Percentiles rank a stretch among this genome's conserved stretches.
These are phyloP conservation scores for Malassezia psittaci DNA, from an alignment of 1,284 basidiomycete genomes.

Conservation along the genomic window DNA sequence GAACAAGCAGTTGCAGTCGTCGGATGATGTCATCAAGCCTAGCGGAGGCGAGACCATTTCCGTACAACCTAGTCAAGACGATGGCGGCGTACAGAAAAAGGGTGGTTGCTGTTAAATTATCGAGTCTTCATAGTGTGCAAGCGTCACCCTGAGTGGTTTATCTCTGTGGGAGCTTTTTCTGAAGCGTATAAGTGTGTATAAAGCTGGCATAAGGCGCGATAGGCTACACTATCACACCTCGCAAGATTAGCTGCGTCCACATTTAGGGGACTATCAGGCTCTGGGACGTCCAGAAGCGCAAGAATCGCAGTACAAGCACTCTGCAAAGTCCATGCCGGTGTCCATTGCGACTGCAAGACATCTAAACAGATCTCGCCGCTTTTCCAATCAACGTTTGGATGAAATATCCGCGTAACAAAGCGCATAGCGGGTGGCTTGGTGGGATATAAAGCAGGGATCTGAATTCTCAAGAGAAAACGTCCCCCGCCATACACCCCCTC, in stretches of 20 bases:
- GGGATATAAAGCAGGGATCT: slow-evolving; percentile 31
- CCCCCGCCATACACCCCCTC: slow-evolving; percentile 28
- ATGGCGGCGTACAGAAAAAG: slow-evolving; percentile 45
- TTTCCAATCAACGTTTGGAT: slow-evolving; percentile 41
- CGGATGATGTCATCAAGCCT: slow-evolving; percentile 47
- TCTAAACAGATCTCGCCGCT: slow-evolving; percentile 48
- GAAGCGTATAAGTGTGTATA: slow-evolving; percentile 20
- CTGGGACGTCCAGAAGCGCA: slow-evolving; percentile 41
- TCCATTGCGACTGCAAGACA: slow-evolving; percentile 42
- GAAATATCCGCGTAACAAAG: slow-evolving; percentile 39
- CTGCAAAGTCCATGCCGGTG: slow-evolving; percentile 46
- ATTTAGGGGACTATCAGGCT: slow-evolving; percentile 45
- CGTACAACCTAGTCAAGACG: slow-evolving; percentile 45
- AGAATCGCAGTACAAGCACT: slow-evolving; percentile 40
- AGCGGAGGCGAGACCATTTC: slow-evolving; percentile 47
- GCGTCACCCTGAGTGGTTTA: neutral
- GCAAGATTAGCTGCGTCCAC: slow-evolving; percentile 45
- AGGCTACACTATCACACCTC: slow-evolving; percentile 27
- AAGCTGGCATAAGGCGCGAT: slow-evolving; percentile 26
- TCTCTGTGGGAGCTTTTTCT: neutral
- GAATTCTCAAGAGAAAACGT: slow-evolving; percentile 27
- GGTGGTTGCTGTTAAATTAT: slow-evolving; percentile 41
- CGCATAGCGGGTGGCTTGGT: slow-evolving; percentile 40
- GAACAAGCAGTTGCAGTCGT: slow-evolving; percentile 47
- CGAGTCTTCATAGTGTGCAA: slow-evolving; percentile 1